These are phyloP conservation scores for Sesbania bispinosa DNA, from an alignment of 306 rosid species.

Conservation along the genomic window DNA sequence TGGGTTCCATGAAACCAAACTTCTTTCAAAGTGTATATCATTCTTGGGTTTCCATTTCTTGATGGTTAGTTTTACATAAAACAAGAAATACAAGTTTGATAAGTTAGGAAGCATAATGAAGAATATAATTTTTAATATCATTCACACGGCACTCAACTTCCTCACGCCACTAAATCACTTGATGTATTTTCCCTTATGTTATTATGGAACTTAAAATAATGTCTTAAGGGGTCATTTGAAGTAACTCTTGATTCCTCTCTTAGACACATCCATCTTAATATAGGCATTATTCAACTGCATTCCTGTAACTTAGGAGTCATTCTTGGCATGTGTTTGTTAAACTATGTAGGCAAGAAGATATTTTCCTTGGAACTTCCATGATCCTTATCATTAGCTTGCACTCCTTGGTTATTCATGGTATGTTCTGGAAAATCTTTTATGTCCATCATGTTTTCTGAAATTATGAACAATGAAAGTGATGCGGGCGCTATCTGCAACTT, in stretches of 20 bases:
- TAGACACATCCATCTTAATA: background rate
- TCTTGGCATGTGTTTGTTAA: background rate
- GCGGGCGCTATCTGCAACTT: background rate
- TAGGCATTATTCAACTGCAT: background rate
- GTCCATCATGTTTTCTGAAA: background rate
- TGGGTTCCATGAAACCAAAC: background rate
- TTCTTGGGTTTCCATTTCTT: background rate
- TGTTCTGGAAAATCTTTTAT: background rate
- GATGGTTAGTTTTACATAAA: background rate
- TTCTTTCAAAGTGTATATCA: background rate
- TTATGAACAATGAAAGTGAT: background rate
- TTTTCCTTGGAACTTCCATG: background rate
- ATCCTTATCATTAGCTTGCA: background rate
- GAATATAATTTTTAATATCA: too few relatives aligned
- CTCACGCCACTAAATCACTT: background rate
- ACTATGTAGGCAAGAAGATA: background rate
- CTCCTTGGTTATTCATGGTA: background rate
- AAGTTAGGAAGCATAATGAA: slow-evolving; percentile 2
- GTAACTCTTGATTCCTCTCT: slow-evolving; percentile 9
- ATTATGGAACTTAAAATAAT: background rate
- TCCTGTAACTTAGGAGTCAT: background rate
- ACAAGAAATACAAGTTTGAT: background rate
- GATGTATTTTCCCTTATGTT: background rate
- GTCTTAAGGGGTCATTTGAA: slow-evolving; percentile 2
- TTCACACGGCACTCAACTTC: background rate